A percentile compares a stretch with the other conserved stretches of the same genome.
Evolutionary conservation across 169 alveolate species (phyloP).

Genomic region (Cryptosporidium muris): DNA sequence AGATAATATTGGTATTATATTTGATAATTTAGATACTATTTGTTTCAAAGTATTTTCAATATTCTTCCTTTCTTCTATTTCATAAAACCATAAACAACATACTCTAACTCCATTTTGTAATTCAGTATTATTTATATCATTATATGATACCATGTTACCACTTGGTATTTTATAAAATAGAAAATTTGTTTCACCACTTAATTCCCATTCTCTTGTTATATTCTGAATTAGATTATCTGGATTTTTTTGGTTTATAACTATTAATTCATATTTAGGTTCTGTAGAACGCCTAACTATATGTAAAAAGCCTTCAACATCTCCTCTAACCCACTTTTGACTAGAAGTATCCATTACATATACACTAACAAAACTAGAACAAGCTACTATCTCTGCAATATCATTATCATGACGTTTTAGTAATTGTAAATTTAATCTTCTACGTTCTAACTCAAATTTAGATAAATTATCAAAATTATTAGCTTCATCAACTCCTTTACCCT

Average conservation of each 20-base stretch:
- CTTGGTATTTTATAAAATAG: constrained; percentile 42
- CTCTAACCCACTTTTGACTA: constrained; percentile 68
- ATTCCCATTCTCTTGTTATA: constrained; percentile 59
- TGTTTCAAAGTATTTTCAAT: constrained; percentile 22
- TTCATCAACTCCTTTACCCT: no score
- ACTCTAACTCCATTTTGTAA: neutral
- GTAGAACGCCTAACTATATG: constrained; percentile 49
- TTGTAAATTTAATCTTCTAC: constrained; percentile 34
- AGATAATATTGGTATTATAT: neutral
- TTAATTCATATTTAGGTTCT: constrained; percentile 50
- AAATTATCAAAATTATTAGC: neutral
- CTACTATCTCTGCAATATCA: constrained; percentile 36
- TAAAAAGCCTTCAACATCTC: constrained; percentile 65
- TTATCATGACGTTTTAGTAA: constrained; percentile 63
- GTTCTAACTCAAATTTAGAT: constrained; percentile 38
- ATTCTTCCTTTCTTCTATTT: constrained; percentile 52
- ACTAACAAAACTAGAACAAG: constrained; percentile 64
- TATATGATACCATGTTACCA: neutral
- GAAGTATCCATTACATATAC: constrained; percentile 54
- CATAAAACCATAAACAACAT: constrained; percentile 66
- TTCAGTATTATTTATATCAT: neutral
- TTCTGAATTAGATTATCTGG: constrained; percentile 54
- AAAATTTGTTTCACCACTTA: constrained; percentile 60
- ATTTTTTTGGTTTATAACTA: constrained; percentile 60
- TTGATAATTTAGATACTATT: constrained; percentile 26